Conservation (phyloP, 2,329 filamentous ascomycete species). For the Trichoderma sp. region DNA sequence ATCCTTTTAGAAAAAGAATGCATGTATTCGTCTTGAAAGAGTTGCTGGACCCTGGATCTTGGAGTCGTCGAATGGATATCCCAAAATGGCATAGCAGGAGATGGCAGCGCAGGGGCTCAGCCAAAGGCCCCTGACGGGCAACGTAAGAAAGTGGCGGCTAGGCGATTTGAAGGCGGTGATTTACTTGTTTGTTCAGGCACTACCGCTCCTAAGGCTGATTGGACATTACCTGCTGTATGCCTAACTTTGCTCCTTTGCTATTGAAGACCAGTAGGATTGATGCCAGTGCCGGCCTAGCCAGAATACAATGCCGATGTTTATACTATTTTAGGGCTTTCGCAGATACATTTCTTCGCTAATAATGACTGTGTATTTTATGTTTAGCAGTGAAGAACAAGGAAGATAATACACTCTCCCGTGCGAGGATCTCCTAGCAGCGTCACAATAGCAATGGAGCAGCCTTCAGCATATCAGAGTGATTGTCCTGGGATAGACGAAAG, state of each 20-base stretch:
- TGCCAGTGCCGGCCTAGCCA: no score
- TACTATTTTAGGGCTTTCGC: background rate
- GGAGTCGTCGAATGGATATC: background rate
- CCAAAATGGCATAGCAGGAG: background rate
- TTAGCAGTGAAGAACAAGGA: background rate
- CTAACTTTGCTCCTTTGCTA: no score
- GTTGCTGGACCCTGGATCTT: background rate
- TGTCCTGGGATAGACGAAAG: background rate
- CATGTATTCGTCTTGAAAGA: background rate
- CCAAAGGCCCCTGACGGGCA: background rate
- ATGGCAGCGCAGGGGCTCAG: background rate
- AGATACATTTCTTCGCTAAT: background rate
- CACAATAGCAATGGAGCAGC: background rate
- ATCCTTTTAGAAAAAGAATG: background rate
- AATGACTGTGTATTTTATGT: background rate
- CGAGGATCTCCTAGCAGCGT: background rate
- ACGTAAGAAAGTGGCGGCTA: no score
- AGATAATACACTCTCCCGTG: background rate
- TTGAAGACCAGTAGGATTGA: no score
- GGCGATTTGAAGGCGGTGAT: no score
- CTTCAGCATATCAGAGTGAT: background rate
- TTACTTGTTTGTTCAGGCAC: no score
- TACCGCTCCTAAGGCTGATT: background rate
- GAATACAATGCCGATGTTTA: background rate
- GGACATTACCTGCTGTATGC: background rate